phyloP scores from a whole-genome alignment of 2,329 filamentous ascomycete genomes.

The Sphaerulina vaccinii region DNA sequence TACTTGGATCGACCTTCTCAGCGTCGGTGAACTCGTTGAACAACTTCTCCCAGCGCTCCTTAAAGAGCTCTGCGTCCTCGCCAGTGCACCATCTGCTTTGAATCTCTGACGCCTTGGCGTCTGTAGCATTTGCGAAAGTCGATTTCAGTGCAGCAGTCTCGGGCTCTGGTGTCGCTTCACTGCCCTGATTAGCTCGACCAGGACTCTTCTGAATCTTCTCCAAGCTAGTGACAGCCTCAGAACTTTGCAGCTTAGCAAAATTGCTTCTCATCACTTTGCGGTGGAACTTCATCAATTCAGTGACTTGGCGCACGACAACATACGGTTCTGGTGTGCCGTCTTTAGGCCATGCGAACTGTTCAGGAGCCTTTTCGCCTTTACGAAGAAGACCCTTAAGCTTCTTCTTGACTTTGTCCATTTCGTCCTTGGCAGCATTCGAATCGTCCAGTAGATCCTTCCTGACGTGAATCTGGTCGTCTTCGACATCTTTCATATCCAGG shows the following conservation, averaged over 20 bases:
- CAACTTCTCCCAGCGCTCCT: constrained; percentile 96
- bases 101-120: constrained; percentile 49
- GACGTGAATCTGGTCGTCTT: constrained; percentile 81
- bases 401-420: constrained; percentile 99
- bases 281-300: constrained; percentile 97
- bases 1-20: constrained; percentile 97
- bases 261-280: constrained; percentile 93
- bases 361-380: constrained; percentile 87
- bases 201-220: constrained; percentile 50
- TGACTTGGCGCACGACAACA: constrained; percentile 85
- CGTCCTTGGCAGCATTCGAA: constrained; percentile 96
- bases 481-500: constrained; percentile 79
- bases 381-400: constrained; percentile 91
- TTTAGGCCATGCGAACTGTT: constrained; percentile 96
- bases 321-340: constrained; percentile 92
- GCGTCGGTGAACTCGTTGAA: constrained; percentile 95
- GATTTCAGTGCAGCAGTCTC: not conserved
- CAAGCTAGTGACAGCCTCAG: constrained; percentile 61
- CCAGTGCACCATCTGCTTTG: constrained; percentile 95
- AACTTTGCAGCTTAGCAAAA: constrained; percentile 71
- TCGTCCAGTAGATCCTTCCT: constrained; percentile 95
- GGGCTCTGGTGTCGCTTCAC: constrained; percentile 10
- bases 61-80: constrained; percentile 91
- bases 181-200: constrained; percentile 45
- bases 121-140: constrained; percentile 36